Evolutionary conservation across 1,139 yeast genomes (phyloP).

Genomic region (Pichia sp.): DNA sequence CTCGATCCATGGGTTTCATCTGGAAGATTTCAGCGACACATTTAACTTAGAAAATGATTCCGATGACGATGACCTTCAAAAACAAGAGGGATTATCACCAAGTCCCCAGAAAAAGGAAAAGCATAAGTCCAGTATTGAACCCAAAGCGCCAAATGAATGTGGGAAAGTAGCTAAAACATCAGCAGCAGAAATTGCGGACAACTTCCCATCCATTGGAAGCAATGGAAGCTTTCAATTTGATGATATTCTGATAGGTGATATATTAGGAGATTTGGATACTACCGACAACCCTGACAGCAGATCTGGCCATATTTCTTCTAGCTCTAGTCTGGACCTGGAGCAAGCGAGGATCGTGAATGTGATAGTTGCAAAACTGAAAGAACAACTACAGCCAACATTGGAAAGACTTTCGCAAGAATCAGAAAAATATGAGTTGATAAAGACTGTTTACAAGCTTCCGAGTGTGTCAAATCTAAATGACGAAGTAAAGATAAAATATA

Average conservation of each 20-base stretch:
- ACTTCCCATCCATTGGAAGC: conserved; percentile 9
- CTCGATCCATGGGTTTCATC: conserved; percentile 7
- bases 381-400: conserved; percentile 24
- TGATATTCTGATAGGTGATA: conserved; percentile 15
- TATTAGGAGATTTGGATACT: conserved; percentile 6
- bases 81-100: no score
- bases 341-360: conserved; percentile 20
- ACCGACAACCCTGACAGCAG: neutral
- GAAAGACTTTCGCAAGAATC: conserved; percentile 19
- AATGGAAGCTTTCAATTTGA: conserved; percentile 13
- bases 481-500: conserved; percentile 8
- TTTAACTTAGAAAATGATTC: conserved; percentile 1
- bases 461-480: conserved; percentile 25
- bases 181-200: neutral
- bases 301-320: neutral
- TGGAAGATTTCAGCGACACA: conserved; percentile 10
- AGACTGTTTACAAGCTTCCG: conserved; percentile 27
- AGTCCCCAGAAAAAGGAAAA: neutral
- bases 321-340: neutral
- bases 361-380: conserved; percentile 22
- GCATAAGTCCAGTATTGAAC: neutral
- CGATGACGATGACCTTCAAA: neutral
- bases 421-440: conserved; percentile 25
- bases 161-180: neutral
- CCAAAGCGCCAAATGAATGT: neutral